These are phyloP conservation scores for Lodderomyces margitis DNA, from an alignment of 1,139 yeast species.

Conservation along the genomic window DNA sequence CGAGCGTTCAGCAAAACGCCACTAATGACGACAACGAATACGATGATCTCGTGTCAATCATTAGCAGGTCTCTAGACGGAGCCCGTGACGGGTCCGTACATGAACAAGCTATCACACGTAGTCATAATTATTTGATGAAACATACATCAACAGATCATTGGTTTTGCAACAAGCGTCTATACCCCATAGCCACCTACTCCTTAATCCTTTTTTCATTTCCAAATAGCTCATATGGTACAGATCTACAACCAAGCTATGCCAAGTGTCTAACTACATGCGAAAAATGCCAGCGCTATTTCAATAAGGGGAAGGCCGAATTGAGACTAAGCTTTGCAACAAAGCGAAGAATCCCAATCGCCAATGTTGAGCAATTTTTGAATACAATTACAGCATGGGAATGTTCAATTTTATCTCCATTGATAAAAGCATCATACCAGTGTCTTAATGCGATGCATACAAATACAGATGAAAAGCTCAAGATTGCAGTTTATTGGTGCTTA, in stretches of 20 bases:
- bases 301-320: constrained; percentile 50
- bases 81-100: constrained; percentile 27
- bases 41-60: constrained; percentile 23
- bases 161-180: constrained; percentile 53
- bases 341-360: constrained; percentile 47
- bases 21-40: constrained; percentile 17
- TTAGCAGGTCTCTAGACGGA: constrained; percentile 23
- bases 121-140: constrained; percentile 25
- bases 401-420: constrained; percentile 13
- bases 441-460: background rate
- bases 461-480: constrained; percentile 1
- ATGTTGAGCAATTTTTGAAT: constrained; percentile 50
- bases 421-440: background rate
- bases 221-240: constrained; percentile 39
- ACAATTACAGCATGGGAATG: constrained; percentile 56
- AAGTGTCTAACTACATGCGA: constrained; percentile 45
- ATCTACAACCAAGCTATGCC: constrained; percentile 42
- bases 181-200: constrained; percentile 50
- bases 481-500: constrained; percentile 14
- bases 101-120: constrained; percentile 24
- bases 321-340: constrained; percentile 50
- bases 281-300: constrained; percentile 51
- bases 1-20: background rate
- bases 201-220: constrained; percentile 61
- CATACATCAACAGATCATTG: constrained; percentile 37